A percentile compares a stretch with the other conserved stretches of the same genome.
Conservation (phyloP, 352 stramenopile genomes). For the Phytophthora nicotianae region DNA sequence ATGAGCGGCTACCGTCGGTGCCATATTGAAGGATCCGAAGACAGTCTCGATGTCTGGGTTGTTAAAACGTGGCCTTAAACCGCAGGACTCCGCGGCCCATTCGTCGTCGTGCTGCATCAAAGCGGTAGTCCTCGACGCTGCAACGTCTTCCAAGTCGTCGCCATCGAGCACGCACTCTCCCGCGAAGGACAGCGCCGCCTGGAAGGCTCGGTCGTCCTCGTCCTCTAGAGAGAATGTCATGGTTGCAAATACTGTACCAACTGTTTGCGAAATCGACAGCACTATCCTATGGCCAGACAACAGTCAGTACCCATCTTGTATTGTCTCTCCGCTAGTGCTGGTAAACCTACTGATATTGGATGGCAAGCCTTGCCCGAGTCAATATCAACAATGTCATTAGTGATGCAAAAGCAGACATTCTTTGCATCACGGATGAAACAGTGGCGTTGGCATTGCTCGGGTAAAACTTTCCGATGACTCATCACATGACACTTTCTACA, state of each 20-base stretch:
- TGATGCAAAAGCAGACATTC: too few species aligned
- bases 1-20: slow-evolving; percentile 3
- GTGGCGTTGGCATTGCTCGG: too few species aligned
- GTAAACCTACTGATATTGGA: too few species aligned
- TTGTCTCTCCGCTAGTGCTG: slow-evolving; percentile 19
- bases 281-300: too few species aligned
- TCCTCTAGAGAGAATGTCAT: slow-evolving; percentile 25
- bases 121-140: slow-evolving; percentile 7
- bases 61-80: slow-evolving; percentile 8
- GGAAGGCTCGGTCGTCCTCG: slow-evolving; percentile 28
- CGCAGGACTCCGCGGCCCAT: slow-evolving; percentile 12
- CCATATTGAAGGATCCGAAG: slow-evolving; percentile 3
- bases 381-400: too few species aligned
- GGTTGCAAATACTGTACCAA: neutral
- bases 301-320: neutral
- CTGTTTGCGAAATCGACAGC: slow-evolving; percentile 1
- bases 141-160: slow-evolving; percentile 25
- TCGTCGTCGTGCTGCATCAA: slow-evolving; percentile 23
- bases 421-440: too few species aligned
- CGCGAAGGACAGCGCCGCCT: slow-evolving; percentile 33
- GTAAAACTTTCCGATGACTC: too few species aligned
- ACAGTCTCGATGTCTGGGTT: slow-evolving; percentile 17
- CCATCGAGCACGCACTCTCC: slow-evolving; percentile 34
- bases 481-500: too few species aligned
- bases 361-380: too few species aligned